phyloP scores from a whole-genome alignment of 2,329 filamentous ascomycete species.

The Apiospora malaysiana region DNA sequence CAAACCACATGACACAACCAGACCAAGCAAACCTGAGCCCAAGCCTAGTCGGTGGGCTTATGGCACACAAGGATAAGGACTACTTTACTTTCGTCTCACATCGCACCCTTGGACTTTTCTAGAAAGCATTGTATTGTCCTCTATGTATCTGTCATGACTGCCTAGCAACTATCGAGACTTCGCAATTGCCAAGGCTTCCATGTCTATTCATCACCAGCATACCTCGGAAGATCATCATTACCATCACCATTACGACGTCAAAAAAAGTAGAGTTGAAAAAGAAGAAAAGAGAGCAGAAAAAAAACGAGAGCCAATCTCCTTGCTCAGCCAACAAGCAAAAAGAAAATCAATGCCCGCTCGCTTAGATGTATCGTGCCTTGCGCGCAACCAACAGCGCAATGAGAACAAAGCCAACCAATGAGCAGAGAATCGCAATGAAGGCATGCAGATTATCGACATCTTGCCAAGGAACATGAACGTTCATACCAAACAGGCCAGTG shows the following conservation, averaged over 20 bases:
- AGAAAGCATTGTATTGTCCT: conserved; percentile 5
- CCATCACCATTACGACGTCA: conserved; percentile 16
- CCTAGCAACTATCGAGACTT: neutral
- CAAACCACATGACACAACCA: neutral
- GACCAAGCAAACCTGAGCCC: no score
- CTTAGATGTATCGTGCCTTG: conserved; percentile 51
- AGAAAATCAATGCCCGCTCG: neutral
- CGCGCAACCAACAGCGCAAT: conserved; percentile 54
- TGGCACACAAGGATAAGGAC: neutral
- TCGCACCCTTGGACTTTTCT: neutral
- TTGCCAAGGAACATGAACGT: conserved; percentile 74
- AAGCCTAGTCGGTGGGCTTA: no score
- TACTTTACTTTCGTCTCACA: neutral
- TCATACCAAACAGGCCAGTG: conserved; percentile 88
- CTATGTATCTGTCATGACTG: neutral
- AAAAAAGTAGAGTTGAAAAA: neutral
- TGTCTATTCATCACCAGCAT: conserved; percentile 4
- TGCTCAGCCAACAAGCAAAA: neutral
- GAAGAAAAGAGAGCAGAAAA: neutral
- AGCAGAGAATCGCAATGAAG: conserved; percentile 66
- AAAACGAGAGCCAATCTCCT: neutral
- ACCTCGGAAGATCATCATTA: conserved; percentile 4
- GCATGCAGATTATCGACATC: conserved; percentile 53
- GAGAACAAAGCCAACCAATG: conserved; percentile 60
- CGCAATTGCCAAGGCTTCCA: neutral